These are phyloP conservation scores for Balakata baccata DNA, from an alignment of 345 rosid species.

Conservation along the genomic window DNA sequence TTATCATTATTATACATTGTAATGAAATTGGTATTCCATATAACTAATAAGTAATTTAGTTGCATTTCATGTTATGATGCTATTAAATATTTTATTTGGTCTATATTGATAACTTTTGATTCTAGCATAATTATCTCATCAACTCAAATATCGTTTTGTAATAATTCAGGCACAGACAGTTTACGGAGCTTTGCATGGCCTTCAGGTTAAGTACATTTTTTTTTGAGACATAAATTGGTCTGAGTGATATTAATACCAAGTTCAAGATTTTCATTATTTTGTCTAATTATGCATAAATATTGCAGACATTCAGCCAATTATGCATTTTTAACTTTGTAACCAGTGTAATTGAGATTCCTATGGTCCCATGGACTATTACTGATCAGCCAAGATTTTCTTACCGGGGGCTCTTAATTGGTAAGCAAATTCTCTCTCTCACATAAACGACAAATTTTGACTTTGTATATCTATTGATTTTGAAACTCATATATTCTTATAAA, in stretches of 20 bases:
- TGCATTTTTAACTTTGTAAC: slow-evolving; percentile 49
- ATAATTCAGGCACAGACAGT: slow-evolving; percentile 56
- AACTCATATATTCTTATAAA: background rate
- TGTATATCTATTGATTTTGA: background rate
- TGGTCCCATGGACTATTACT: slow-evolving; percentile 58
- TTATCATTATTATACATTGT: background rate
- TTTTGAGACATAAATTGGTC: slow-evolving; percentile 7
- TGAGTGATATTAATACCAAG: background rate
- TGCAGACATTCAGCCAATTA: slow-evolving; percentile 76
- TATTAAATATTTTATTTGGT: background rate
- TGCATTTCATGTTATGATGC: background rate
- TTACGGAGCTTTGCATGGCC: slow-evolving; percentile 74
- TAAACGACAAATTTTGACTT: background rate
- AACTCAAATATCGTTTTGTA: slow-evolving; percentile 13
- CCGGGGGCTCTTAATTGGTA: slow-evolving; percentile 72
- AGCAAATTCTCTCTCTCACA: slow-evolving; percentile 16
- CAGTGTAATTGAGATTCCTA: slow-evolving; percentile 41
- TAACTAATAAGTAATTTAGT: background rate
- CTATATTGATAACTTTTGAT: background rate
- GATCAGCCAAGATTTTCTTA: slow-evolving; percentile 69
- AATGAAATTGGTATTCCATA: background rate
- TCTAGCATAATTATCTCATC: slow-evolving; percentile 6
- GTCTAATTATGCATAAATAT: slow-evolving; percentile 16
- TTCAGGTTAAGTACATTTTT: slow-evolving; percentile 46
- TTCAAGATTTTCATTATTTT: slow-evolving; percentile 9